Evolutionary conservation across 257 asterid genomes (phyloP), one percentile per base, ranked within the genome.

Genomic region (Nicotiana tomentosiformis): DNA sequence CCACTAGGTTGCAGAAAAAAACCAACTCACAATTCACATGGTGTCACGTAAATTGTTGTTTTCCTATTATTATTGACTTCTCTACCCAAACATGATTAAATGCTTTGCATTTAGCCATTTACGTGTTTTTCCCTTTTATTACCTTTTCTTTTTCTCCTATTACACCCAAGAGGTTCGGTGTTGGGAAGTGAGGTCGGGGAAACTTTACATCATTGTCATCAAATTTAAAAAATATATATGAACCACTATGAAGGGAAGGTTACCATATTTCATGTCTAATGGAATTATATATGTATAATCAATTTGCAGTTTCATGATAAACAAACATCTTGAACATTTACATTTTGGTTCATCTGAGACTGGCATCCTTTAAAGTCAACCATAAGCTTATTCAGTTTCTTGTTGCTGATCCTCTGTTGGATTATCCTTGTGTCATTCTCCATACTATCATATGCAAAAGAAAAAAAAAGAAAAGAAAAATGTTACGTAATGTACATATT

Each of bases 321-420:
- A 43, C 80, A 74, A 49, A 51, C 29, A 35, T 51, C 80, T 74
- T 51, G 64, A 51, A 8, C 3, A 43, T 51, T 74, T 74, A 7
- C 16, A 49, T 7, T 74, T 74, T 74, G 80, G 62, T 74, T 43
- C 64, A 74, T 74, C 7, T 49, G 64, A n/a, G 64, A 14, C 26
- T 49, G 43, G 64, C 26, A 49, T 26, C 62, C 26, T 49, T 37
- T 49, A 49, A 46, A 49, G 8, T 74, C 80, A 26, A 74, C 62
- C 80, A 49, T 74, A 49, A 74, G 80, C 62, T 74, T 74, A 37
- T 15, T 74, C 60, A 74, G 51, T 74, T 74, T 74, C 23, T 49
- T 74, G 46, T 74, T 74, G 26, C 43, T 74, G 80, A 74, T 74
- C 62, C 62, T 74, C 58, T 74, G 64, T n/a, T 26, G 15, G 60